phyloP scores from a whole-genome alignment of 305 asterid genomes.

The Rubia occidens region DNA sequence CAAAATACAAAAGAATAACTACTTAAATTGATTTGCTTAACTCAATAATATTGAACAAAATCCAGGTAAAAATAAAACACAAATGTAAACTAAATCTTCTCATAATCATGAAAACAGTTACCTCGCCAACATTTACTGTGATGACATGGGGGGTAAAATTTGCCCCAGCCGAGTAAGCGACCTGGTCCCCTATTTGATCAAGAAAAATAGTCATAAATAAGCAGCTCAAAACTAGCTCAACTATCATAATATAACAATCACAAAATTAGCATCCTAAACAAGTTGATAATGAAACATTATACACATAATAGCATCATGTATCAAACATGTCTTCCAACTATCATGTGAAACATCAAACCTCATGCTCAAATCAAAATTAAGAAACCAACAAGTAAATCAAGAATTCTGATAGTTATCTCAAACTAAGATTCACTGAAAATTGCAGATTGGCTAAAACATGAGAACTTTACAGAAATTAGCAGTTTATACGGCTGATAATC shows the following conservation, averaged over 20 bases:
- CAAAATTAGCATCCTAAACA: constrained; percentile 12
- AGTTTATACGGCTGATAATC: not conserved
- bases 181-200: constrained; percentile 35
- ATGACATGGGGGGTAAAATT: constrained; percentile 74
- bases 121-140: constrained; percentile 86
- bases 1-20: not conserved
- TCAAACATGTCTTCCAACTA: not conserved
- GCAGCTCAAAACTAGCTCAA: constrained; percentile 15
- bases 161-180: constrained; percentile 46
- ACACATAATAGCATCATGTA: not conserved
- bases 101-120: constrained; percentile 24
- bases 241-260: constrained; percentile 1
- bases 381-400: not conserved
- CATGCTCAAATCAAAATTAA: not conserved
- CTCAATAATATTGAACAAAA: not conserved
- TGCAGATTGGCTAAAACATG: not conserved
- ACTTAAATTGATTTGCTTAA: not conserved
- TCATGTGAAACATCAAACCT: not conserved
- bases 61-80: not conserved
- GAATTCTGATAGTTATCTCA: not conserved
- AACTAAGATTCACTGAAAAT: not conserved
- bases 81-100: not conserved
- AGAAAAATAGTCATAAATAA: constrained; percentile 14
- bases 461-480: not conserved
- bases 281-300: constrained; percentile 2